phyloP scores from a whole-genome alignment of 1,284 basidiomycete species.

The Ustilago nuda region DNA sequence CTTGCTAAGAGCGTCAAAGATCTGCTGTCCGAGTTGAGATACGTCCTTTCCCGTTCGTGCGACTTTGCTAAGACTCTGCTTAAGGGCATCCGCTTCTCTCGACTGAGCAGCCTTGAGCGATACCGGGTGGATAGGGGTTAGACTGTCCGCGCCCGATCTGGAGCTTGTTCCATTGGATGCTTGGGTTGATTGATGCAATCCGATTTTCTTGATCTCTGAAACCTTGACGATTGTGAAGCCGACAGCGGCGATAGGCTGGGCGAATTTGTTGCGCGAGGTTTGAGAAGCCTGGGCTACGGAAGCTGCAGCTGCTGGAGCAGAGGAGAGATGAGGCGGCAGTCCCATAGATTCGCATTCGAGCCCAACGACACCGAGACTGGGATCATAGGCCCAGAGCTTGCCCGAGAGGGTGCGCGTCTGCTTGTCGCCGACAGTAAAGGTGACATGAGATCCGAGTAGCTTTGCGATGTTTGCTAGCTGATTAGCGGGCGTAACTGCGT shows the following conservation, averaged over 20 bases:
- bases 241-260: slow-evolving; percentile 27
- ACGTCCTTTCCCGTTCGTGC: slow-evolving; percentile 57
- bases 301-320: slow-evolving; percentile 51
- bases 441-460: slow-evolving; percentile 40
- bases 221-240: slow-evolving; percentile 65
- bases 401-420: slow-evolving; percentile 45
- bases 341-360: slow-evolving; percentile 54
- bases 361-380: slow-evolving; percentile 53
- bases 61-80: slow-evolving; percentile 50
- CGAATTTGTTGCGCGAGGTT: slow-evolving; percentile 39
- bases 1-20: slow-evolving; percentile 67
- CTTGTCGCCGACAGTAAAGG: slow-evolving; percentile 44
- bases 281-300: slow-evolving; percentile 43
- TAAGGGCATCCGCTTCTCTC: slow-evolving; percentile 54
- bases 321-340: slow-evolving; percentile 31
- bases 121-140: slow-evolving; percentile 45
- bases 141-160: slow-evolving; percentile 10
- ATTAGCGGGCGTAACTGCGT: slow-evolving; percentile 17
- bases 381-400: slow-evolving; percentile 65
- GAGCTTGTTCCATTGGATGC: slow-evolving; percentile 16
- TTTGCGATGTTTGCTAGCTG: slow-evolving; percentile 41
- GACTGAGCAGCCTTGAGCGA: slow-evolving; percentile 48
- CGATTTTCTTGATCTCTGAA: slow-evolving; percentile 56
- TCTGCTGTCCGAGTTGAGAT: slow-evolving; percentile 52
- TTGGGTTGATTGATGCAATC: slow-evolving; percentile 24